phyloP scores from a whole-genome alignment of 1,284 basidiomycete genomes.

The Peniophora sp. region DNA sequence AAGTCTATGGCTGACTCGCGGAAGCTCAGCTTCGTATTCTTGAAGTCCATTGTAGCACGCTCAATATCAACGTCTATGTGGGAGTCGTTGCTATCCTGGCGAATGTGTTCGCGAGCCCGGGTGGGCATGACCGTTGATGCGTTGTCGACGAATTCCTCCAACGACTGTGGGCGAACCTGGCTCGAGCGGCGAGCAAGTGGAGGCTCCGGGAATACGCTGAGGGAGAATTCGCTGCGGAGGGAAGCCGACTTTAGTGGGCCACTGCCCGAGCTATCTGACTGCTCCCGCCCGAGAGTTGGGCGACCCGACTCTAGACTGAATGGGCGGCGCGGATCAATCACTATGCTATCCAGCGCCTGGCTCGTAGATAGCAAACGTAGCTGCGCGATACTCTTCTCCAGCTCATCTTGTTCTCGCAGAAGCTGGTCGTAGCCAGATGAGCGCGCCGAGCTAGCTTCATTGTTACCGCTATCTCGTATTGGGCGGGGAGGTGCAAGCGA shows the following conservation, averaged over 20 bases:
- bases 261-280: constrained; percentile 3
- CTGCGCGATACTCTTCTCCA: constrained; percentile 57
- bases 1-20: constrained; percentile 10
- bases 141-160: not conserved
- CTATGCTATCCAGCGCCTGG: constrained; percentile 1
- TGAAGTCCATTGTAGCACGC: not conserved
- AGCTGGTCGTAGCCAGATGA: constrained; percentile 38
- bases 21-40: constrained; percentile 3
- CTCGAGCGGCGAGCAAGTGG: constrained; percentile 29
- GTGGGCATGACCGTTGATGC: not conserved
- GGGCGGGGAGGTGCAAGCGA: not conserved
- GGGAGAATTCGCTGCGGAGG: constrained; percentile 52
- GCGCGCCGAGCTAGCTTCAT: constrained; percentile 15
- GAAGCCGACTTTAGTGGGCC: constrained; percentile 23
- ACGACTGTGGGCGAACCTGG: constrained; percentile 6
- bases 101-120: not conserved
- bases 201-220: constrained; percentile 63
- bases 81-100: too few relatives aligned
- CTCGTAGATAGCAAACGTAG: constrained; percentile 40
- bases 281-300: not conserved
- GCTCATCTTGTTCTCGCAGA: constrained; percentile 51
- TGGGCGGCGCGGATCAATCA: not conserved
- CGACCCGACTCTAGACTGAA: not conserved
- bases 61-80: not conserved
- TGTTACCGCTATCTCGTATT: not conserved